A percentile compares a stretch with the other conserved stretches of the same genome.
phyloP scores from a whole-genome alignment of 306 rosid genomes.

The Vigna angularis region DNA sequence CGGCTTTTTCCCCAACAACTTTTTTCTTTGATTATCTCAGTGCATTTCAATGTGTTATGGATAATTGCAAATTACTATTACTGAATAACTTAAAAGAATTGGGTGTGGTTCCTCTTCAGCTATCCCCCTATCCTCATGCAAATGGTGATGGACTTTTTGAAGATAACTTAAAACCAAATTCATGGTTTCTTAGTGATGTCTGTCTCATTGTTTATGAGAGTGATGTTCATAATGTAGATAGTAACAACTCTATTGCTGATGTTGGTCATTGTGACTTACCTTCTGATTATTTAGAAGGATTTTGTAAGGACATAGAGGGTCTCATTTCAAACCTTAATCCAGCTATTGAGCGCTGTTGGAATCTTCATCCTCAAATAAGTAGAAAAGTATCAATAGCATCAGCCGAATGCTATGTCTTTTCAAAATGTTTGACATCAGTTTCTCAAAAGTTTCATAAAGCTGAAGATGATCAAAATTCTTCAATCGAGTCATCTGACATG shows the following conservation, averaged over 20 bases:
- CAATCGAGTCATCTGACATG: conserved; percentile 53
- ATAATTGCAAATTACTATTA: conserved; percentile 69
- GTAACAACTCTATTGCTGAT: conserved; percentile 40
- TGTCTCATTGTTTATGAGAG: conserved; percentile 44
- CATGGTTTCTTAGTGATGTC: conserved; percentile 71
- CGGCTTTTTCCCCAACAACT: conserved; percentile 72
- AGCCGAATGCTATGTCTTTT: conserved; percentile 73
- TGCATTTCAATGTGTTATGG: conserved; percentile 83
- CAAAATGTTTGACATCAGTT: conserved; percentile 67
- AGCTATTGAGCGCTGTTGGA: conserved; percentile 80
- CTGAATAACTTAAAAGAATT: conserved; percentile 58
- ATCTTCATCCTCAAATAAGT: conserved; percentile 81
- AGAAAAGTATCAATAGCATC: conserved; percentile 66
- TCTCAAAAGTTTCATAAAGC: conserved; percentile 49
- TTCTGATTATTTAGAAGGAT: conserved; percentile 68
- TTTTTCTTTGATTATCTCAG: conserved; percentile 76
- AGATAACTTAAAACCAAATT: conserved; percentile 51
- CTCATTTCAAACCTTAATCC: conserved; percentile 71
- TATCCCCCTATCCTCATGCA: conserved; percentile 43
- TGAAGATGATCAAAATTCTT: conserved; percentile 66
- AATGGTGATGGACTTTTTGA: conserved; percentile 48
- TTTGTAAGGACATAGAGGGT: conserved; percentile 64
- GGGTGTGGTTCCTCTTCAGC: conserved; percentile 67
- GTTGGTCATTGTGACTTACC: conserved; percentile 48
- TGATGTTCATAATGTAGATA: conserved; percentile 54